Base-by-base conservation (phyloP, 83 land plant species). In the Diphasiastrum complanatum region DNA sequence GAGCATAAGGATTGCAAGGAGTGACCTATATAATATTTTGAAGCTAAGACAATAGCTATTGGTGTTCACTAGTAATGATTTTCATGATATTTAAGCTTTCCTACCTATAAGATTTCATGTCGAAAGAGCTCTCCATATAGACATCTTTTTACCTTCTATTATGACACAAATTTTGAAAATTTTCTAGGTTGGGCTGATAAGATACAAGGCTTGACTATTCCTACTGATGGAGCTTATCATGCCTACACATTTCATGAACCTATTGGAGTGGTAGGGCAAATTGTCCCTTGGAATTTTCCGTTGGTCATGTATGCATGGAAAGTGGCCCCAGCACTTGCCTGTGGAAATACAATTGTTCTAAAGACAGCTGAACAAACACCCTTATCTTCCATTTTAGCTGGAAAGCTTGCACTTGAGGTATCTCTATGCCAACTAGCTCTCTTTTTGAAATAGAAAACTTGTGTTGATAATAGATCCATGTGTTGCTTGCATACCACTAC, bases 241-340 rank as follows among this genome's bases (percentile, higher is more conserved):
- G 81, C 79, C 29, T 86, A 93, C 38, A 76, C 76, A 3, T 27
- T 86, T 49, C 97, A 86, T 55, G 89, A 93, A 47, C 99, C 96
- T 4, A 77, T 89, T 35, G 99, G 99, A 33, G 99, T 93, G 18
- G 89, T 81, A 4, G 99, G 99, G 24, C 92, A 86, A 60, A 86
- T 89, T 20, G 82, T 89, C 50, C 99, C 99, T 0, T 93, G 92
- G 99, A 93, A 93, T 60, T 93, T 93, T 52, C 92, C 97, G 4
- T 66, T 89, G 33, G 64, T 93, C 45, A 86, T 93, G 99, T 86
- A 70, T 77, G 65, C 81, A 26, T 93, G 92, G 92, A 93, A 93
- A 58, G 86, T 93, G 54, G 82, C 78, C 11, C 98, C 98, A 43
- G 96, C 98, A 0, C 66, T 93, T 24, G 98, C 98, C 3, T 69